These are phyloP conservation scores for Dichotomocladium elegans DNA, from an alignment of 371 early-diverging fungal species.

Conservation along the genomic window DNA sequence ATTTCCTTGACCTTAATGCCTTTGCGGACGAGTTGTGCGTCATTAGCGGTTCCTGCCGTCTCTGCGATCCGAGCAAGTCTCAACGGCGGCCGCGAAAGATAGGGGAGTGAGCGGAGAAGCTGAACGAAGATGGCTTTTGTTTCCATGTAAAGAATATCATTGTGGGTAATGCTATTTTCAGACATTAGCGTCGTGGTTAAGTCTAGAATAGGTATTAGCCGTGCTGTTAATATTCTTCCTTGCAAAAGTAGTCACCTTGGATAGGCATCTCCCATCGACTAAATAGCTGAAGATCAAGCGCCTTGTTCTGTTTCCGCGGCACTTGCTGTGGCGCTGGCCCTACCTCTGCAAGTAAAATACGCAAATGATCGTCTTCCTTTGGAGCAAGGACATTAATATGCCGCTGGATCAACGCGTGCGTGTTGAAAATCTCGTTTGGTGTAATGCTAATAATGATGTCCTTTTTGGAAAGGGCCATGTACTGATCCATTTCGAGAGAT, in stretches of 20 bases:
- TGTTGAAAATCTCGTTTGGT: constrained; percentile 88
- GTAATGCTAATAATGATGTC: constrained; percentile 82
- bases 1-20: constrained; percentile 89
- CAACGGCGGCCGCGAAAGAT: constrained; percentile 40
- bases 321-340: constrained; percentile 76
- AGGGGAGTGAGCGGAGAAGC: constrained; percentile 76
- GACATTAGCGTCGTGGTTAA: constrained; percentile 53
- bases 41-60: constrained; percentile 75
- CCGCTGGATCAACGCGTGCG: constrained; percentile 75
- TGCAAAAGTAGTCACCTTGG: constrained; percentile 48
- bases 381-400: constrained; percentile 77
- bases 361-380: constrained; percentile 69
- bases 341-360: constrained; percentile 70
- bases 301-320: constrained; percentile 75
- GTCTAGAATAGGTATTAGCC: constrained; percentile 20
- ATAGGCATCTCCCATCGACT: constrained; percentile 89
- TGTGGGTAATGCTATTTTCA: constrained; percentile 78
- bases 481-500: constrained; percentile 92
- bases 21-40: constrained; percentile 78
- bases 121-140: constrained; percentile 90
- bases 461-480: constrained; percentile 87
- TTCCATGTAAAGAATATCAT: constrained; percentile 89
- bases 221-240: too few relatives aligned
- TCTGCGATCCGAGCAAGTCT: constrained; percentile 74
- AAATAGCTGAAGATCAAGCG: constrained; percentile 74